Percentiles rank a stretch among this genome's conserved stretches.
phyloP scores from a whole-genome alignment of 1,284 basidiomycete species.

The Athelia sp. region DNA sequence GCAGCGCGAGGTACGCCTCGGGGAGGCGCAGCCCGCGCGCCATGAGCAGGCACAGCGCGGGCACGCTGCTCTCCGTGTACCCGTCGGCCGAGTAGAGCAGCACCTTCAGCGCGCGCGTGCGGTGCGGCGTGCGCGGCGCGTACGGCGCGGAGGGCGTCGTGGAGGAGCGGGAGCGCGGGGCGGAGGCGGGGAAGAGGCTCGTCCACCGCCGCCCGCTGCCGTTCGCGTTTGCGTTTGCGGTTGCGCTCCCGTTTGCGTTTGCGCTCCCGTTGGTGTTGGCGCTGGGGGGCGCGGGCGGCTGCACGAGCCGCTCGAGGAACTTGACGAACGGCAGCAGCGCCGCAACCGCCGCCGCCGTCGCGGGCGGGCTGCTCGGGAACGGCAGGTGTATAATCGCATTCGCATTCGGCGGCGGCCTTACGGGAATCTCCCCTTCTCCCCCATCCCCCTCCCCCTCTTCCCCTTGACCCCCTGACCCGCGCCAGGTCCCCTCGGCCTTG shows the following conservation, averaged over 20 bases:
- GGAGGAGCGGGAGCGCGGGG: conserved; percentile 23
- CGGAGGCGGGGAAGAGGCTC: conserved; percentile 20
- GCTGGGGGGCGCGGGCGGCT: conserved; percentile 26
- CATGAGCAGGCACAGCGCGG: conserved; percentile 90
- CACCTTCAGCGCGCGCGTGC: conserved; percentile 60
- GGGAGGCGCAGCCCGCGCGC: conserved; percentile 68
- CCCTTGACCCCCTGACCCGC: no score
- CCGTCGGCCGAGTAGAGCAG: conserved; percentile 77
- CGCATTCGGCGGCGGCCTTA: conserved; percentile 65
- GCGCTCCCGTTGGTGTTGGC: conserved; percentile 11
- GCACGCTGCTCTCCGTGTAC: conserved; percentile 87
- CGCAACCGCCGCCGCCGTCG: conserved; percentile 40
- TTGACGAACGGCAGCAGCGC: conserved; percentile 52
- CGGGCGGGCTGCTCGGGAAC: conserved; percentile 62
- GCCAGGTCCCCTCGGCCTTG: conserved; percentile 22
- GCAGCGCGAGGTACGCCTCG: conserved; percentile 87
- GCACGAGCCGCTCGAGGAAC: conserved; percentile 57
- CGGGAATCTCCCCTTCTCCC: conserved; percentile 30
- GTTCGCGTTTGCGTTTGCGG: not conserved
- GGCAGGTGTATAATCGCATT: conserved; percentile 69
- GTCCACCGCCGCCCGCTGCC: conserved; percentile 30
- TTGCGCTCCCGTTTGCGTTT: conserved; percentile 8
- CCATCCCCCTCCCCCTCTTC: conserved; percentile 6
- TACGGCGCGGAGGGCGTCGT: conserved; percentile 9
- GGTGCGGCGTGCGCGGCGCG: conserved; percentile 13